phyloP scores from a whole-genome alignment of 179 eudicot genomes.

The Beta macrorhiza region DNA sequence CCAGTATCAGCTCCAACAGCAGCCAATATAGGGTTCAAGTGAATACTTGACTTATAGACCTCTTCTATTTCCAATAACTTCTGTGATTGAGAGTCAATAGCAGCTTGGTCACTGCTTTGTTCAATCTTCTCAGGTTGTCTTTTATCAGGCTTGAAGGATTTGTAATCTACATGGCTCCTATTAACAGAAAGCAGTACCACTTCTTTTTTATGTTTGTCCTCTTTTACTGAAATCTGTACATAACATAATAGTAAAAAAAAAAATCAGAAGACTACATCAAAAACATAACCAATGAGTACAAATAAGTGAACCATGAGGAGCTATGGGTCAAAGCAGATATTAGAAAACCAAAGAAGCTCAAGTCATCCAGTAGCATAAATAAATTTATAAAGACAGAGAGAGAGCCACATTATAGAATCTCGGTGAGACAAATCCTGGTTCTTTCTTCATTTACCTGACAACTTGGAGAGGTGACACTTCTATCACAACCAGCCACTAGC shows the following conservation, averaged over 20 bases:
- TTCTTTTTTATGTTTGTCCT: constrained; percentile 94
- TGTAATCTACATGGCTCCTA: constrained; percentile 69
- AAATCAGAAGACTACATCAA: neutral
- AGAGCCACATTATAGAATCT: constrained; percentile 3
- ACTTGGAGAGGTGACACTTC: neutral
- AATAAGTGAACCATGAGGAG: constrained; percentile 4
- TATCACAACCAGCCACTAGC: neutral
- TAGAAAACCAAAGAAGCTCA: neutral
- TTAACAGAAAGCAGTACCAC: constrained; percentile 58
- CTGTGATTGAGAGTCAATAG: constrained; percentile 38
- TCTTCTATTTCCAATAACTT: constrained; percentile 63
- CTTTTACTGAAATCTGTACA: constrained; percentile 78
- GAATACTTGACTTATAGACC: constrained; percentile 75
- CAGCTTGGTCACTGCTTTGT: constrained; percentile 38
- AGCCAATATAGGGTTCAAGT: constrained; percentile 71
- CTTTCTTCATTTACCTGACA: neutral
- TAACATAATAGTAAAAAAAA: neutral
- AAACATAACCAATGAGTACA: neutral
- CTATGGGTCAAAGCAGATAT: neutral
- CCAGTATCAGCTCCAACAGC: constrained; percentile 80
- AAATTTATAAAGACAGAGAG: neutral
- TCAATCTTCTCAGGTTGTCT: constrained; percentile 56
- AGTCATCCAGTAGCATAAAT: neutral
- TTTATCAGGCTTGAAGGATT: constrained; percentile 83
- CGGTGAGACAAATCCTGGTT: neutral